Base-by-base conservation (phyloP, 179 eudicot species). In the Silene noctiflora region DNA sequence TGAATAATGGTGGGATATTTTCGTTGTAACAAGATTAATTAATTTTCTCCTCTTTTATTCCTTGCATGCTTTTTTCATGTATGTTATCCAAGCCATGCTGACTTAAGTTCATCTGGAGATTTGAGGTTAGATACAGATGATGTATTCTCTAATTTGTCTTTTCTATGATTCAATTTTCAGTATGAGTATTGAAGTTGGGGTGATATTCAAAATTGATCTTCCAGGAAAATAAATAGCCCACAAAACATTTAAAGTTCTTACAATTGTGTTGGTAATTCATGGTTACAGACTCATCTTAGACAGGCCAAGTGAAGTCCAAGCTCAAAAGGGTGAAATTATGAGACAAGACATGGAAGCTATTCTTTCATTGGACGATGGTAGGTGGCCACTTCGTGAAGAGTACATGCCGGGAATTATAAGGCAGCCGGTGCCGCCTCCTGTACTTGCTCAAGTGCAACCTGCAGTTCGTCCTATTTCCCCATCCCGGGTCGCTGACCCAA, bases 381-480 rank as follows among this genome's bases (percentile, higher is more conserved):
- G 90, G 82, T 94, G 98, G 98, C 72, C 81, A 71, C 84, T 31
- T 67, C 85, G 81, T 77, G 79, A 83, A 75, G 88, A 81, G 64
- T 89, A 88, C 8, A 61, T 83, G 72, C 79, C 86, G 67, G 87
- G 78, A 74, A 89, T 81, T 84, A 84, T 94, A 73, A 88, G 96
- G 83, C 96, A 94, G 87, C 98, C 93, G 75, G 82, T 88, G 84
- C 98, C 98, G 14, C 98, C 98, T 75, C 98, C 97, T 71, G 94
- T 92, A 61, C 94, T 89, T 81, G 98, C 98, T 79, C 90, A 88
- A 84, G 85, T 94, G 72, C 94, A 87, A 63, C 89, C 93, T 42
- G 87, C 83, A 77, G 69, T 67, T 73, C 77, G 73, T 80, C 87
- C 86, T 27, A 88, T 94, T 67, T 81, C 96, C 81, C 97, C 98